Percentiles rank a stretch among this genome's conserved stretches.
phyloP scores from a whole-genome alignment of 768 basidiomycete genomes.

The Auricularia cornea region DNA sequence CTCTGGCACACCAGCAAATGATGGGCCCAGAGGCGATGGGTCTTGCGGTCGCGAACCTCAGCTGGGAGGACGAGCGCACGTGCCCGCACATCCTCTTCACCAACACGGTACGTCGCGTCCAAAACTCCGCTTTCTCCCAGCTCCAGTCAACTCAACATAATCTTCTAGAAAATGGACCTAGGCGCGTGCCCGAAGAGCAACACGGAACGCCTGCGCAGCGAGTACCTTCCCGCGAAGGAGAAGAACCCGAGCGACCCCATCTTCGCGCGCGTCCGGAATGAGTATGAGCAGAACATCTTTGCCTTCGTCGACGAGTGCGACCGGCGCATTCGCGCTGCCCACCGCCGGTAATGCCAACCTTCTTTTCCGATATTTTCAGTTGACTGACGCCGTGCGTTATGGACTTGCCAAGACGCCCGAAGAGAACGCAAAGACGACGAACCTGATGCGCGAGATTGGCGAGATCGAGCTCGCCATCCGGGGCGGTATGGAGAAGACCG shows the following conservation, averaged over 20 bases:
- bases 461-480: slow-evolving; percentile 99
- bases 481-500: slow-evolving; percentile 97
- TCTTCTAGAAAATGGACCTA: slow-evolving; percentile 94
- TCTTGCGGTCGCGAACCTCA: slow-evolving; percentile 81
- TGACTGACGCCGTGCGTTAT: too few species aligned
- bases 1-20: slow-evolving; percentile 99
- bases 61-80: slow-evolving; percentile 96
- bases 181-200: slow-evolving; percentile 97
- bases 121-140: not conserved
- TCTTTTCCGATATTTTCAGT: too few species aligned
- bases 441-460: slow-evolving; percentile 98
- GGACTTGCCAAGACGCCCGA: slow-evolving; percentile 98
- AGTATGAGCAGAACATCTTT: slow-evolving; percentile 93
- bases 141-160: too few species aligned
- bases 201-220: slow-evolving; percentile 85
- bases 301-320: slow-evolving; percentile 98
- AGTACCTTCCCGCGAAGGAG: slow-evolving; percentile 75
- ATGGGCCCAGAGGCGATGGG: slow-evolving; percentile 99
- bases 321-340: slow-evolving; percentile 86
- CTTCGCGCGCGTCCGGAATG: slow-evolving; percentile 81
- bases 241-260: slow-evolving; percentile 71
- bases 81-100: slow-evolving; percentile 97
- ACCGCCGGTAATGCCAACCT: too few species aligned
- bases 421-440: slow-evolving; percentile 98
- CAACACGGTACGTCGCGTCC: slow-evolving; percentile 68